These are phyloP conservation scores for Thalassiosira sp. DNA, from an alignment of 352 stramenopile genomes.

Conservation along the genomic window DNA sequence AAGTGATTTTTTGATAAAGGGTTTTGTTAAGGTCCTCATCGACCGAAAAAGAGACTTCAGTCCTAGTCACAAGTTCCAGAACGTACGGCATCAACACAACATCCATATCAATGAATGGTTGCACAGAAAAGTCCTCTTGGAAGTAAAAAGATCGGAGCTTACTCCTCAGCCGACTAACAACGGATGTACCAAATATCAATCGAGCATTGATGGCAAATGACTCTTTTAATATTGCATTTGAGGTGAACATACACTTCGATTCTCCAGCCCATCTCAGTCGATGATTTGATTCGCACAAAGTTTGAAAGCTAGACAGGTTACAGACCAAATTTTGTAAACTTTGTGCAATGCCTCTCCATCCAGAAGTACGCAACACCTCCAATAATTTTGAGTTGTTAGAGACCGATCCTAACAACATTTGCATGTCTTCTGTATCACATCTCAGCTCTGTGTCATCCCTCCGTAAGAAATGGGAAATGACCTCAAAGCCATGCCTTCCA, in stretches of 20 bases:
- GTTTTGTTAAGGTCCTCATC: too few relatives aligned
- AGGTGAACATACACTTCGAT: not conserved
- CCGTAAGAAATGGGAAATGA: not conserved
- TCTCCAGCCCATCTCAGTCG: not conserved
- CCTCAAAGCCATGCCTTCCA: not conserved
- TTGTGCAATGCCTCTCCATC: not conserved
- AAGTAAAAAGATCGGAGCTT: constrained; percentile 7
- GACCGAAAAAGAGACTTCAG: not conserved
- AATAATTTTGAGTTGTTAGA: not conserved
- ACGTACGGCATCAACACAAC: constrained; percentile 8
- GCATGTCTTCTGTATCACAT: not conserved
- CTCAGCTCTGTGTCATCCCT: not conserved
- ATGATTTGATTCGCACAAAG: not conserved
- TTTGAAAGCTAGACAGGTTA: constrained; percentile 1
- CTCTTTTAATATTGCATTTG: not conserved
- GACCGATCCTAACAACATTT: not conserved
- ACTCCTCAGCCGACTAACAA: not conserved
- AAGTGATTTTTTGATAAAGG: too few relatives aligned
- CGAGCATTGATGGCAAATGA: not conserved
- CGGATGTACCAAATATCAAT: not conserved
- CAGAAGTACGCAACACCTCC: not conserved
- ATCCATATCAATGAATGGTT: constrained; percentile 17
- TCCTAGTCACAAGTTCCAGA: constrained; percentile 6
- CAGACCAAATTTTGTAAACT: not conserved
- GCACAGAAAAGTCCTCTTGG: constrained; percentile 9